Conservation (phyloP, 176 grass and related monocot genomes). For the Oryza rufipogon region DNA sequence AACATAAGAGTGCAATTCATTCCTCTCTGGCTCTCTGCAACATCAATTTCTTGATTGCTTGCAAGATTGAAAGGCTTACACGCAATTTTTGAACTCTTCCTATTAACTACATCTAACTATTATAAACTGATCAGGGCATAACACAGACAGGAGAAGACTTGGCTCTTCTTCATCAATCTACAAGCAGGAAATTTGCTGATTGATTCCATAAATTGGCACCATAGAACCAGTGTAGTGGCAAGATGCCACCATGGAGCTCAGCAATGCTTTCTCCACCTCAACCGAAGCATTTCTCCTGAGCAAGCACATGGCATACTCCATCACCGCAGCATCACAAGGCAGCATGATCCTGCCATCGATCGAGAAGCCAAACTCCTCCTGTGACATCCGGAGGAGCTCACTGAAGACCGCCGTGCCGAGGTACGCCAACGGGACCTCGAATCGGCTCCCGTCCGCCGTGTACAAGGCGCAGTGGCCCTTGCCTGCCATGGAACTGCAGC, state of each 20-base stretch:
- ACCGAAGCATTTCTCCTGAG: constrained; percentile 35
- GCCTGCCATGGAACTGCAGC: too few relatives aligned
- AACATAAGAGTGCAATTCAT: too few relatives aligned
- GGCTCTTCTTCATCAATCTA: background rate
- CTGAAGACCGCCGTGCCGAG: too few relatives aligned
- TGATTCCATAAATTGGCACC: background rate
- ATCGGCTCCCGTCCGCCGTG: too few relatives aligned
- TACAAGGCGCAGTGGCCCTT: too few relatives aligned
- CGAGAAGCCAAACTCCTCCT: too few relatives aligned
- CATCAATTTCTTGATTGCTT: background rate
- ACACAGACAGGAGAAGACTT: background rate
- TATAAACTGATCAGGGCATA: background rate
- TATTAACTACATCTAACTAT: background rate
- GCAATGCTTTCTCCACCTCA: constrained; percentile 51
- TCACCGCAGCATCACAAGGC: too few relatives aligned
- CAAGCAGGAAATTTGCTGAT: background rate
- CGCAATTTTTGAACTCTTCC: background rate
- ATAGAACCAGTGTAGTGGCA: constrained; percentile 8
- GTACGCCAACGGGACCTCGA: too few relatives aligned
- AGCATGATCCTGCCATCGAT: too few relatives aligned
- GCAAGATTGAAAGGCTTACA: background rate
- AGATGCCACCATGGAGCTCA: constrained; percentile 39
- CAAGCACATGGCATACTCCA: constrained; percentile 56
- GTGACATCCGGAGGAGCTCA: too few relatives aligned
- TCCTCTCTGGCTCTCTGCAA: too few relatives aligned